phyloP scores from a whole-genome alignment of 202 grass and related monocot species.

The Setaria italica region DNA sequence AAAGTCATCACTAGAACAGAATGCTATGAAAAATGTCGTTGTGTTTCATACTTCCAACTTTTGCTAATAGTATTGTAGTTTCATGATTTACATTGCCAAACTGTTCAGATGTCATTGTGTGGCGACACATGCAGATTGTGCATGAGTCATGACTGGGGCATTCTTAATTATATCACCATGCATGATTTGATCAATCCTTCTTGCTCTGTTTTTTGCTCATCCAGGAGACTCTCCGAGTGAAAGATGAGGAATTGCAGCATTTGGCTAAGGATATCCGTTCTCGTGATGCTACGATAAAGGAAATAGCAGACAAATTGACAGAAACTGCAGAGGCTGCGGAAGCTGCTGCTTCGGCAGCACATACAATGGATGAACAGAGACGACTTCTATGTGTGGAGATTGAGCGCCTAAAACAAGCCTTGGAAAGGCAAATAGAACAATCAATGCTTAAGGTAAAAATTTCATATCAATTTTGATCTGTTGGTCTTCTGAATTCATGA shows the following conservation, averaged over 20 bases:
- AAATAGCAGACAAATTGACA: constrained; percentile 87
- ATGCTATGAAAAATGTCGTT: constrained; percentile 2
- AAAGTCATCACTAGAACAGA: constrained; percentile 8
- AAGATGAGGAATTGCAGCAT: constrained; percentile 94
- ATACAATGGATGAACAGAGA: constrained; percentile 82
- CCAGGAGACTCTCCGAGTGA: constrained; percentile 94
- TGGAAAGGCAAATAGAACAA: constrained; percentile 75
- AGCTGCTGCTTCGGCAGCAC: constrained; percentile 82
- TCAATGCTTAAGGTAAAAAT: constrained; percentile 67
- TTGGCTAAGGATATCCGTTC: constrained; percentile 88
- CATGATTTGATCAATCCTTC: constrained; percentile 3
- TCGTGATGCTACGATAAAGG: constrained; percentile 88
- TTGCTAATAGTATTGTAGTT: constrained; percentile 16
- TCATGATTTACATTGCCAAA: constrained; percentile 14
- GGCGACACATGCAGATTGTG: background rate
- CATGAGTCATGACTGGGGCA: background rate
- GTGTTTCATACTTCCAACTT: constrained; percentile 20
- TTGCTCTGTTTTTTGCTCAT: constrained; percentile 8
- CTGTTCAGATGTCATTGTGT: constrained; percentile 43
- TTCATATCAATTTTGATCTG: constrained; percentile 20
- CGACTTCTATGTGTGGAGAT: constrained; percentile 70
- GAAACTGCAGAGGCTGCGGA: constrained; percentile 88
- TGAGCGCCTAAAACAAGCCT: constrained; percentile 64
- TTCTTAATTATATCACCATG: background rate
- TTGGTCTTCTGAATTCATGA: background rate